Base-by-base conservation (phyloP, 129 eudicot species). In the Flaveria trinervia region DNA sequence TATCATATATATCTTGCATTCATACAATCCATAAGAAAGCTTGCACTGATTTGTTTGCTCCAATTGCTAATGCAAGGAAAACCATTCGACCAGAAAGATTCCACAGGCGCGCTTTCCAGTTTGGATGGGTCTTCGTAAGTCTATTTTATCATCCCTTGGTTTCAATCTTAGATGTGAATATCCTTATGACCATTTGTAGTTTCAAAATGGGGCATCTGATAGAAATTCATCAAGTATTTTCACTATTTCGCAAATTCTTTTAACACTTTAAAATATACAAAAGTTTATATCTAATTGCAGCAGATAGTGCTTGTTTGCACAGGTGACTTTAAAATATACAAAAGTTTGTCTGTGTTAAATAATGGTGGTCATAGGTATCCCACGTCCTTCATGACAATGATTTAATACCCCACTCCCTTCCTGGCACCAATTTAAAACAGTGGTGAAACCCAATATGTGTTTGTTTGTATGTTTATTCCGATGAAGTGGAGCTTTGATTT, bases 51-150 rank as follows among this genome's bases (percentile, higher is more conserved):
- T 67, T 49, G 68, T 60, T 79, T 67, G 33, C 69, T 74, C 17
- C 39, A 66, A 54, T 73, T 77, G 54, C 36, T 26, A 57, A 70
- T 84, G 48, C 81, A 56, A 90, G 97, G 97, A 57, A 86, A 88
- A 86, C 80, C 83, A 1, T 79, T 87, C 71, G 93, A 88, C 74
- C 90, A 85, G 84, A 90, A 90, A 75, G 97, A 91, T 46, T 81
- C 93, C 15, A 90, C 83, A 23, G 97, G 88, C 70, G 83, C 84
- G 88, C 86, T 80, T 79, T 83, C 97, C 67, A 71, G 85, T 73
- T 76, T 88, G 77, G 93, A 88, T 83, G 97, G 93, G 50, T 91
- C 97, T 69, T 83, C 97, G 97, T 91, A 84, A 91, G 97, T 86
- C 30, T 45, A 55, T 62, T 36, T 36, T 36, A 36, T 36, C 41